phyloP scores from a whole-genome alignment of 225 moss, liverwort and hornwort genomes.

The Climacium dendroides region DNA sequence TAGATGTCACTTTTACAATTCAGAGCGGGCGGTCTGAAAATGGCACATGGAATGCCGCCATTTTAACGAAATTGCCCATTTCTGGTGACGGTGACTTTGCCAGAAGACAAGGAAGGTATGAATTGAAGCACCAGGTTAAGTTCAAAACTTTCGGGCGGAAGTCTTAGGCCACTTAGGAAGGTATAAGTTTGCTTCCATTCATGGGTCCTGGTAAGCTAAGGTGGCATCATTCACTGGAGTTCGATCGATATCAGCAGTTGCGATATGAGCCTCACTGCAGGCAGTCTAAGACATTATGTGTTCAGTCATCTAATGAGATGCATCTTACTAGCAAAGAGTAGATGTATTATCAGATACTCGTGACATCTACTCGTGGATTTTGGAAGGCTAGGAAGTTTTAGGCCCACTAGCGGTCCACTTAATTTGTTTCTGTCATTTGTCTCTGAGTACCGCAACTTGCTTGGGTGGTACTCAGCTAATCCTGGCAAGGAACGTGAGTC shows the following conservation, averaged over 20 bases:
- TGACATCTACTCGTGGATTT: not conserved
- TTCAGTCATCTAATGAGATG: not conserved
- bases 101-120: too few species aligned
- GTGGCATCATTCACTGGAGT: not conserved
- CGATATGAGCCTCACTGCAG: not conserved
- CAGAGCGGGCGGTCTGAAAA: too few species aligned
- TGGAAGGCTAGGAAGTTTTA: not conserved
- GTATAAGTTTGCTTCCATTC: not conserved
- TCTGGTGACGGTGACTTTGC: too few species aligned
- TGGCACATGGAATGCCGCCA: too few species aligned
- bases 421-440: not conserved
- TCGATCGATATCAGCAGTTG: not conserved
- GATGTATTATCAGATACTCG: too few species aligned
- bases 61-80: too few species aligned
- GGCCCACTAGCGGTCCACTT: not conserved
- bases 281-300: not conserved
- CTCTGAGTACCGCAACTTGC: not conserved
- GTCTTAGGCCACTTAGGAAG: not conserved
- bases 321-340: not conserved
- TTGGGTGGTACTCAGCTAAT: not conserved
- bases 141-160: not conserved
- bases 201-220: not conserved
- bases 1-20: too few species aligned
- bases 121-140: not conserved
- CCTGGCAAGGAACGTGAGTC: not conserved